Conservation (phyloP, 2,329 filamentous ascomycete species). For the Lithohypha guttulata region DNA sequence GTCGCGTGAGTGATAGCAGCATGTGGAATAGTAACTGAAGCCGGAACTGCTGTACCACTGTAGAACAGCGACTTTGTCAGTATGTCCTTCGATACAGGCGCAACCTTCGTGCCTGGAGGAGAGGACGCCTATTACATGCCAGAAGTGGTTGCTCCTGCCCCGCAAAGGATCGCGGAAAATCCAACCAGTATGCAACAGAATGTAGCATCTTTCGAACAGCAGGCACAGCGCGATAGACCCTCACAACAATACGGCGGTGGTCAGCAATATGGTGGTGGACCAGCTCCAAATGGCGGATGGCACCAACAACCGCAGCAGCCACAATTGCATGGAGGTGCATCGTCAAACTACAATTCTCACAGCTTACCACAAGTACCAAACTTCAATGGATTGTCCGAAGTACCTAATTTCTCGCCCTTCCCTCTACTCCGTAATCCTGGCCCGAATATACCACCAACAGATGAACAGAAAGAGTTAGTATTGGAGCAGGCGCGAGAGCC, state of each 20-base stretch:
- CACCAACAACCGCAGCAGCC: neutral
- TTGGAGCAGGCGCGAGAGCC: conserved; percentile 72
- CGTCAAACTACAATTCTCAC: neutral
- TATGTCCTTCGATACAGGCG: conserved; percentile 31
- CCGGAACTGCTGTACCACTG: too few relatives aligned
- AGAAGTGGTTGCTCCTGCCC: conserved; percentile 58
- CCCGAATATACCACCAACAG: conserved; percentile 81
- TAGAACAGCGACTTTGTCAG: too few relatives aligned
- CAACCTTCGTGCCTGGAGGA: conserved; percentile 58
- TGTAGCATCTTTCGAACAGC: conserved; percentile 79
- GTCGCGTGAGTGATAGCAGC: too few relatives aligned
- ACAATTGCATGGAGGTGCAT: neutral
- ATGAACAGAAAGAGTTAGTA: conserved; percentile 86
- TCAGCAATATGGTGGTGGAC: too few relatives aligned
- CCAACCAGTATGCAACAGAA: conserved; percentile 94
- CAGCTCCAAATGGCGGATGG: conserved; percentile 9
- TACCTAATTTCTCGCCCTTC: conserved; percentile 82
- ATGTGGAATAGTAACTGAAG: too few relatives aligned
- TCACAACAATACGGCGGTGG: neutral
- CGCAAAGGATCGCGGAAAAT: conserved; percentile 47
- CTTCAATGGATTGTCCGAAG: conserved; percentile 39
- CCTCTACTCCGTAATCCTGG: conserved; percentile 68
- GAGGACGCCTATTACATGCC: conserved; percentile 60
- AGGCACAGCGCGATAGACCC: conserved; percentile 37
- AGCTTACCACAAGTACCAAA: conserved; percentile 31